Base-by-base conservation (phyloP, 2,329 filamentous ascomycete genomes). In the Cladosporium sp. region DNA sequence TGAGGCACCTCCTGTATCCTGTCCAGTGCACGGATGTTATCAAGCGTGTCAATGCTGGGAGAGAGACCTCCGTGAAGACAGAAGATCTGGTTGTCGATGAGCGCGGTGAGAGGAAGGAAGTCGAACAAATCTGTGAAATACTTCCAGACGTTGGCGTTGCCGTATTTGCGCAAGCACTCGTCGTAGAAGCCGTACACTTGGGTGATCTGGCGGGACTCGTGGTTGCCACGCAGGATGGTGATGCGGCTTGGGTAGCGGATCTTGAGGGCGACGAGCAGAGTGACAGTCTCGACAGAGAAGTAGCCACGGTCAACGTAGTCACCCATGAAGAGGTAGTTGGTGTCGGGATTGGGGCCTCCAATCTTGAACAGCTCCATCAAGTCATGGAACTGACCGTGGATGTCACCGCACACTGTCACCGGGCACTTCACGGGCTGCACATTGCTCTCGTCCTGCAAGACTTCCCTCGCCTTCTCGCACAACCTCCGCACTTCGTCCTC, bases 351-450 rank as follows among this genome's bases (percentile, higher is more conserved):
- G 68, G 93, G 93, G 64, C 95, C 95, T 73, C 95, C 95, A 80
- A 99, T 98, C 84, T 96, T 96, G 87, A 99, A 99, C 64, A 99
- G 88, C 83, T 99, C 95, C 93, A 99, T 98, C 80, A 99, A 83
- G 78, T 99, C 95, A 81, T 98, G 94, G 80, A 98, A 98, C 82
- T 99, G 95, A 72, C 95, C 95, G 81, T 99, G 95, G 78, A 99
- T 99, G 82, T 99, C 95, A 79, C 95, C 95, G 80, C 95, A 98
- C 69, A 99, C 95, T 65, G 95, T 99, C 72, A 98, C 95, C 54
- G 95, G 95, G 80, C 94, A 98, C 94, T 97, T 97, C 82, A 99
- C 95, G 79, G 95, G 95, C 84, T 99, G 95, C 71, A 99, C 95
- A 78, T 99, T 99, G 66, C 93, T 97, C 83, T 99, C 95, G 64